Base-by-base conservation (phyloP, 495 filamentous ascomycete species). In the Aspergillus diversus region DNA sequence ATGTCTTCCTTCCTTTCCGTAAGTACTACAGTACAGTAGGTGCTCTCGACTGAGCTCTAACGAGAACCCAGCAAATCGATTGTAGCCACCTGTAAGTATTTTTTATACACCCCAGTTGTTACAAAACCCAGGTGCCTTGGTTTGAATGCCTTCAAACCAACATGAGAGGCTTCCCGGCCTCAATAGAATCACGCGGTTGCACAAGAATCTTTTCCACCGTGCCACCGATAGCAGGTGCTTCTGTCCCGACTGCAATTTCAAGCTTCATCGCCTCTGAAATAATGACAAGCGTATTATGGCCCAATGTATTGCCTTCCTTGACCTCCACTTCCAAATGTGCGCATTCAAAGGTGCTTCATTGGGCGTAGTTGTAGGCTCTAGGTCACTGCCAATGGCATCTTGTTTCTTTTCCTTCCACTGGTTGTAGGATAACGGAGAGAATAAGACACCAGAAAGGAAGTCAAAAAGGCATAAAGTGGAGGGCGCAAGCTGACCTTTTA, bases 181-280 rank as follows among this genome's bases (percentile, higher is more conserved):
- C 65, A 31, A 81, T 77, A 15, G 73, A 73, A 58, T 79, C 77
- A 1, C 75, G 75, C 6, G 74, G 73, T 52, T 80, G 78, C 6
- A 77, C 77, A 7, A 81, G 60, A 33, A 77, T 57, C 61, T 78
- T 79, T 61, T 79, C 72, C 0, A 82, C 72, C n/a, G 33, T 69
- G 7, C 57, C 60, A 5, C 69, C 74, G 8, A 57, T 58, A 5
- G 66, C 61, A 2, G 64, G 61, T 8, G 70, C 67, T 17, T 73
- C 71, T 6, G 65, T 66, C 16, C 71, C 56, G 4, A 84, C 73
- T 1, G 71, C 66, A 43, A 84, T 83, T 60, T 86, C 84, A 64
- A 86, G 72, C 64, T 86, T 86, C 83, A 86, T 84, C 0, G 83
- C 83, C 60, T 85, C 84, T 8, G 86, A 70, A 2, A 85, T 75